Evolutionary conservation across 2,329 filamentous ascomycete genomes (phyloP), one percentile per base, ranked within the genome.

Genomic region (Exophiala calicioides): DNA sequence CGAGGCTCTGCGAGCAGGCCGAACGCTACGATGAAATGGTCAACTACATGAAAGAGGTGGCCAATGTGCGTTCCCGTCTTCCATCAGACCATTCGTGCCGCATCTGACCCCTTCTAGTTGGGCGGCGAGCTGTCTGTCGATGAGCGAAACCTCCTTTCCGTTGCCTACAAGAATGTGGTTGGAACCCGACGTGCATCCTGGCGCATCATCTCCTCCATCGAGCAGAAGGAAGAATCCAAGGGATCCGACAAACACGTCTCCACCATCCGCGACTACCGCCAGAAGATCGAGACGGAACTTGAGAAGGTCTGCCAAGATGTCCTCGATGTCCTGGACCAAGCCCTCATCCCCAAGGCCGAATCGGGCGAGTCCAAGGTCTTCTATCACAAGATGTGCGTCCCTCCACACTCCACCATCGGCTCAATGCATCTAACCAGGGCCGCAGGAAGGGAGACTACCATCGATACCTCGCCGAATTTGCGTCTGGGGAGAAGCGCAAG

Each of bases 11-110:
- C 82, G 93, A 97, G 88, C 93, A 98, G 85, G 93, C 93, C 72
- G 93, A 97, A 83, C 91, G 91, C 71, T 98, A 98, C 78, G 91
- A 98, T 91, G 93, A 97, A 79, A 97, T 97, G 91, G 91, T 97
- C 65, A 90, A 85, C 70, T 96, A 91, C 80, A 97, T 97, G 93
- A 97, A 97, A 88, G 90, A 96, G 86, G 91, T 97, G 67, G 91
- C 91, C 75, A 94, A 95, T 79, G 84, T 86, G 82, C 64, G 68
- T 63, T 58, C 44, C 52, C 58, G 48, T 51, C 29, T 34, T 44
- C 44, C 30, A 37, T 41, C 26, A 26, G 9, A 35, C 27, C 10
- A 19, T 36, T 5, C 13, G 16, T 34, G 21, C 5, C 6, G 33
- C 39, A 33, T 50, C 57, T 61, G 47, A 61, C 53, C 21, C 38